Evolutionary conservation across 1,139 yeast genomes (phyloP).

Genomic region (Saccharomycopsis hybrid): DNA sequence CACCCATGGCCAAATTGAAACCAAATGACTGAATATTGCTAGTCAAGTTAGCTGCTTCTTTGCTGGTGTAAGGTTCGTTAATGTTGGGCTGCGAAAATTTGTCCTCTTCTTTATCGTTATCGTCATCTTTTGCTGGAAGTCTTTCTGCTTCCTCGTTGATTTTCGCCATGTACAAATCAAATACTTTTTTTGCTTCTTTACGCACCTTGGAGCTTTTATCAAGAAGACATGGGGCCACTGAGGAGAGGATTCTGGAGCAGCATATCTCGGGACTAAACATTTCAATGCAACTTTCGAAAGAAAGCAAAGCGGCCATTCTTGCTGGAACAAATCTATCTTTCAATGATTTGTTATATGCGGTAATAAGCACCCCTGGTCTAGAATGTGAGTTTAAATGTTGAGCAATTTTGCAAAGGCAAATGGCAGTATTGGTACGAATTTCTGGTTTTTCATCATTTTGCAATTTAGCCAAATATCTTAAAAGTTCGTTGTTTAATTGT

Average conservation of each 20-base stretch:
- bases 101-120: conserved; percentile 26
- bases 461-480: conserved; percentile 76
- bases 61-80: neutral
- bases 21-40: conserved; percentile 12
- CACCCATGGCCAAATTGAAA: conserved; percentile 19
- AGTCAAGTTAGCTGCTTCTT: neutral
- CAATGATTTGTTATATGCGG: conserved; percentile 80
- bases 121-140: conserved; percentile 45
- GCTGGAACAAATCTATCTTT: conserved; percentile 78
- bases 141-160: conserved; percentile 57
- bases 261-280: conserved; percentile 70
- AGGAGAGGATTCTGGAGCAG: conserved; percentile 77
- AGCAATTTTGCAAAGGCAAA: conserved; percentile 69
- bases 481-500: conserved; percentile 78
- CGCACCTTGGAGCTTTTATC: conserved; percentile 71
- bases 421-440: conserved; percentile 79
- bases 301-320: conserved; percentile 69
- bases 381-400: conserved; percentile 51
- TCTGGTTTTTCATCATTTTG: conserved; percentile 82
- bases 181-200: conserved; percentile 59
- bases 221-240: conserved; percentile 75
- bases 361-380: conserved; percentile 66
- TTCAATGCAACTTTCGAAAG: conserved; percentile 59
- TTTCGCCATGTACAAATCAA: conserved; percentile 56
- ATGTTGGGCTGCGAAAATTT: neutral